Conservation (phyloP, 192 early-diverging fungal species). For the Podochytrium sp. region DNA sequence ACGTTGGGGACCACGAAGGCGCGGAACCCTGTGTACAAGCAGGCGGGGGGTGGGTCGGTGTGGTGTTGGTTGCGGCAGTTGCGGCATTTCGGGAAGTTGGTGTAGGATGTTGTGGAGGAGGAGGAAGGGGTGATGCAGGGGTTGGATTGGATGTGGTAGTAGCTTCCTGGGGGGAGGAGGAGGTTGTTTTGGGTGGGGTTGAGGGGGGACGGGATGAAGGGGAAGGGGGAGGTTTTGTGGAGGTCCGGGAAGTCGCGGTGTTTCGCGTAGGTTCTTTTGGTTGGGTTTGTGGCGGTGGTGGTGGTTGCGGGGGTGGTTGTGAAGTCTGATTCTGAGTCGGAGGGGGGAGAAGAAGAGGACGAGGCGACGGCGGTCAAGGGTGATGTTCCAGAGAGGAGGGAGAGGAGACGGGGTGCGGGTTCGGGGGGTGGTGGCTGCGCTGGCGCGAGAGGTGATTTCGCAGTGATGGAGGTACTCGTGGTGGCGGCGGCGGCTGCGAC, state of each 20-base stretch:
- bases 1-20: not conserved
- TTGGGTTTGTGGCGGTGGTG: not conserved
- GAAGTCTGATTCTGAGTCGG: not conserved
- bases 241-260: conserved; percentile 19
- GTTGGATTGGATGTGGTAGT: conserved; percentile 17
- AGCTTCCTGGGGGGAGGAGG: not conserved
- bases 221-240: not conserved
- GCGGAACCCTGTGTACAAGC: conserved; percentile 22
- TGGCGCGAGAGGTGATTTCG: too few species aligned
- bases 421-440: not conserved
- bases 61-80: too few species aligned
- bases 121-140: too few species aligned
- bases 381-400: not conserved
- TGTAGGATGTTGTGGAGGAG: too few species aligned
- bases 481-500: too few species aligned
- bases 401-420: not conserved
- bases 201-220: not conserved
- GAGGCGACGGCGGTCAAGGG: not conserved
- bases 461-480: too few species aligned
- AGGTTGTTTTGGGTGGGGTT: not conserved
- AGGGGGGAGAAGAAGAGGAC: not conserved
- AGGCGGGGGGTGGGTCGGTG: not conserved
- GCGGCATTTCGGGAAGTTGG: conserved; percentile 18
- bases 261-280: not conserved
- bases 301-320: not conserved